Base-by-base conservation (phyloP, 2,329 filamentous ascomycete species). In the Raffaelea ambrosiae region DNA sequence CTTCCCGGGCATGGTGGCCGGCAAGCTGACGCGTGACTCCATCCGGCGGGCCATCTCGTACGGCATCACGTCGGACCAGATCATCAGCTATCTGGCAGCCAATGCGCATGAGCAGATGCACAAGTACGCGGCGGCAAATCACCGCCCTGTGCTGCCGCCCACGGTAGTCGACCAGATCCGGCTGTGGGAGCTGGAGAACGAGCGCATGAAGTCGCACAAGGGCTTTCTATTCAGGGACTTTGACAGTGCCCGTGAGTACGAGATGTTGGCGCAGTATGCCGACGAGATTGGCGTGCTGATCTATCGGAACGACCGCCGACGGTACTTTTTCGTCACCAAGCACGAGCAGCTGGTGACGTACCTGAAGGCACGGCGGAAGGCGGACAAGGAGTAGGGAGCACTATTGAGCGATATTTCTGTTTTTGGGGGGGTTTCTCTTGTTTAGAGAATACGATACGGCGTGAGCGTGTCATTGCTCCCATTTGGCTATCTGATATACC, bases 151-250 rank as follows among this genome's bases (percentile, higher is more conserved):
- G 16, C 76, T 98, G 2, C 93, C 94, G 1, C 90, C 93, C 0
- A 97, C 94, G 0, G 93, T 98, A 16, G 88, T 96, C 53, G 93
- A 98, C 66, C 93, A 98, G 71, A 96, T 98, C 59, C 79, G 90
- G 2, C 79, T 98, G 19, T 98, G 93, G 93, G 91, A 98, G 70
- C 82, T 97, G 46, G 93, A 98, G 66, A 89, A 91, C 54, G 93
- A 98, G 69, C 79, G 93, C 44, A 94, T 98, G 79, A 86, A 86
- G 63, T 81, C 86, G 2, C 88, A 82, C 5, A 71, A 76, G 1
- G 93, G 93, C 0, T 97, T 88, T 63, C 64, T 97, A 23, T 95
- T 98, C 71, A 84, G 85, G 59, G 91, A 97, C 53, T 95, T 97
- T 60, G 79, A 81, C 40, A 81, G 74, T 29, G 69, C 74, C 45